phyloP scores from a whole-genome alignment of 805 yeast species.

The Torulaspora delbrueckii region DNA sequence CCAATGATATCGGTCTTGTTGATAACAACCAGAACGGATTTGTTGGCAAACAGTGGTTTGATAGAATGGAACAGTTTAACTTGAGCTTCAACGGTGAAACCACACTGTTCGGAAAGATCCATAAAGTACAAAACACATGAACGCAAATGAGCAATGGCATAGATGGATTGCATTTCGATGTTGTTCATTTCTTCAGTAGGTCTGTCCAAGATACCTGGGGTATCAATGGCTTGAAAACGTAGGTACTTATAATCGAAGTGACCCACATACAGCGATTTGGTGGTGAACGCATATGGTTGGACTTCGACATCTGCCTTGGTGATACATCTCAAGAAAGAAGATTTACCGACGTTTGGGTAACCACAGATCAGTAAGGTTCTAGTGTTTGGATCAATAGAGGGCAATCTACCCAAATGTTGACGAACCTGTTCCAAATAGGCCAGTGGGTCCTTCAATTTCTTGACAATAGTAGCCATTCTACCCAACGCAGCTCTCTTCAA shows the following conservation, averaged over 20 bases:
- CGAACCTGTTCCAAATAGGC: conserved; percentile 95
- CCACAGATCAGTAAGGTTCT: conserved; percentile 97
- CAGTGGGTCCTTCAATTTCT: conserved; percentile 91
- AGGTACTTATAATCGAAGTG: conserved; percentile 97
- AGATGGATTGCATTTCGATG: conserved; percentile 98
- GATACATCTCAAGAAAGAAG: conserved; percentile 86
- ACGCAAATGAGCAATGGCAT: conserved; percentile 96
- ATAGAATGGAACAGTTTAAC: conserved; percentile 94
- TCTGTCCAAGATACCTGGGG: conserved; percentile 97
- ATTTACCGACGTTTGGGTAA: conserved; percentile 98
- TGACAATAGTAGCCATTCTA: conserved; percentile 98
- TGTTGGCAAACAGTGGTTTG: conserved; percentile 95
- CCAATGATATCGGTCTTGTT: conserved; percentile 90
- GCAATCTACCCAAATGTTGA: conserved; percentile 98
- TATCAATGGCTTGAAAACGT: conserved; percentile 97
- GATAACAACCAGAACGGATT: conserved; percentile 90
- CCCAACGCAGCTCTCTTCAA: conserved; percentile 97
- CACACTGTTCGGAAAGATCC: conserved; percentile 99
- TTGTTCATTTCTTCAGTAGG: conserved; percentile 99
- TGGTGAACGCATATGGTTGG: conserved; percentile 98
- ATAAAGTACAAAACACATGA: conserved; percentile 94
- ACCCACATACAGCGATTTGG: conserved; percentile 95
- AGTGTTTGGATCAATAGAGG: conserved; percentile 97
- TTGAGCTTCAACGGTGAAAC: conserved; percentile 94
- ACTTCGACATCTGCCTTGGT: conserved; percentile 99